Evolutionary conservation across 208 protist genomes (phyloP).

Genomic region (Trichomonas tenax): DNA sequence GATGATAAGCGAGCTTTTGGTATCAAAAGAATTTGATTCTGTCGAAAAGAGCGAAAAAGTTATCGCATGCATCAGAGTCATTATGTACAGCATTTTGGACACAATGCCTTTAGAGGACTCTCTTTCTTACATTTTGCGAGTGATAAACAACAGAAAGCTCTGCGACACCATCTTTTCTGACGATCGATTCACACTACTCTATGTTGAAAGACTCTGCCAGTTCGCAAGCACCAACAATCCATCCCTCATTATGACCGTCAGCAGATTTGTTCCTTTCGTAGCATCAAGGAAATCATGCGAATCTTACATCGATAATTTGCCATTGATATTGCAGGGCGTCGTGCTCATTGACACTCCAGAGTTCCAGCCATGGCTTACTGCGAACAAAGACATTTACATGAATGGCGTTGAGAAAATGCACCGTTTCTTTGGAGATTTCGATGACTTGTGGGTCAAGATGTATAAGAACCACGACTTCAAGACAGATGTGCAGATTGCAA

Average conservation of each 20-base stretch:
- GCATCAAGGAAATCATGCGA: background rate
- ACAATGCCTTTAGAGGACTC: background rate
- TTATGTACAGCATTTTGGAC: background rate
- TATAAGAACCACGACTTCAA: background rate
- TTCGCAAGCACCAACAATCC: background rate
- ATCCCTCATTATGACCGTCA: background rate
- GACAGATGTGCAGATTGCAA: background rate
- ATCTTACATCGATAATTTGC: background rate
- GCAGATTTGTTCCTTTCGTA: background rate
- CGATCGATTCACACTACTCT: background rate
- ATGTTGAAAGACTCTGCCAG: background rate
- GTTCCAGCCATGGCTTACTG: background rate
- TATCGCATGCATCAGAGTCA: background rate
- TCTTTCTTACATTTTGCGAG: background rate
- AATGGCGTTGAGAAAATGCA: background rate
- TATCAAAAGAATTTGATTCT: background rate
- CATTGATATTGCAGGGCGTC: background rate
- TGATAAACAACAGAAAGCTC: background rate
- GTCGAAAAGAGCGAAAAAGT: background rate
- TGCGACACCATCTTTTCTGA: background rate
- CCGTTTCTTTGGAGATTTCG: background rate
- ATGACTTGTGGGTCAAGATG: background rate
- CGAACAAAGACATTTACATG: background rate
- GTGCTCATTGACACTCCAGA: background rate
- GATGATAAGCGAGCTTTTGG: background rate